Percentiles rank a stretch among this genome's conserved stretches.
Conservation (phyloP, 208 protist genomes). For the Acanthamoeba sp. region DNA sequence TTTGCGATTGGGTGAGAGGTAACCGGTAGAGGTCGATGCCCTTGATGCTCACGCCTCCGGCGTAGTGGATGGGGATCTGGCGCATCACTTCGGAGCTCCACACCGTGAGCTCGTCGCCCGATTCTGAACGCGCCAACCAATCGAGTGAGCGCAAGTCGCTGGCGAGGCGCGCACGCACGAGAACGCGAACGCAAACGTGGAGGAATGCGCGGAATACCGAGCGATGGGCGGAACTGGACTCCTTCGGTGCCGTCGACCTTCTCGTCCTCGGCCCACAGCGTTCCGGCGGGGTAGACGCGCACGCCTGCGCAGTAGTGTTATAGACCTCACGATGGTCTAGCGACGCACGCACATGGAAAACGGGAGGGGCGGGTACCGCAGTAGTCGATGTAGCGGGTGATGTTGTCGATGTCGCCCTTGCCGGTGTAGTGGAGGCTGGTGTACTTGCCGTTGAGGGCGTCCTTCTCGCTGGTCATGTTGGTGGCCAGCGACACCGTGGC, state of each 20-base stretch:
- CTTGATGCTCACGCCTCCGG: neutral
- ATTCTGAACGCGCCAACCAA: too few species aligned
- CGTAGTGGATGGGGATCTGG: slow-evolving; percentile 40
- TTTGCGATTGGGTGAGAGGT: too few species aligned
- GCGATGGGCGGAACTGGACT: neutral
- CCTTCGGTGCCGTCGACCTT: slow-evolving; percentile 28
- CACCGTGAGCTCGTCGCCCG: neutral
- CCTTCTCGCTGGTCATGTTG: slow-evolving; percentile 50
- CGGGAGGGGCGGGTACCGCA: too few species aligned
- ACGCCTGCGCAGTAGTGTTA: slow-evolving; percentile 40
- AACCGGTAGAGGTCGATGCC: slow-evolving; percentile 63
- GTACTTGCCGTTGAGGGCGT: slow-evolving; percentile 4
- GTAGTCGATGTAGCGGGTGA: slow-evolving; percentile 61
- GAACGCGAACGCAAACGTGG: neutral
- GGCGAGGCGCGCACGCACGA: too few species aligned
- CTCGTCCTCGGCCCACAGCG: slow-evolving; percentile 59
- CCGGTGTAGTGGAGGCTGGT: slow-evolving; percentile 47
- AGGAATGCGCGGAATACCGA: neutral
- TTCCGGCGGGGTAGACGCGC: slow-evolving; percentile 17
- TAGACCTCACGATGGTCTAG: neutral
- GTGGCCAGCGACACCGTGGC: neutral
- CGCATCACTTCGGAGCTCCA: slow-evolving; percentile 62
- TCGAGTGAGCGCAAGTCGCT: too few species aligned
- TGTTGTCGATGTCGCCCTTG: slow-evolving; percentile 57
- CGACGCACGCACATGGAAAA: neutral